Percentiles rank a stretch among this genome's conserved stretches.
phyloP scores from a whole-genome alignment of 805 yeast genomes.

The Brettanomyces bruxellensis region DNA sequence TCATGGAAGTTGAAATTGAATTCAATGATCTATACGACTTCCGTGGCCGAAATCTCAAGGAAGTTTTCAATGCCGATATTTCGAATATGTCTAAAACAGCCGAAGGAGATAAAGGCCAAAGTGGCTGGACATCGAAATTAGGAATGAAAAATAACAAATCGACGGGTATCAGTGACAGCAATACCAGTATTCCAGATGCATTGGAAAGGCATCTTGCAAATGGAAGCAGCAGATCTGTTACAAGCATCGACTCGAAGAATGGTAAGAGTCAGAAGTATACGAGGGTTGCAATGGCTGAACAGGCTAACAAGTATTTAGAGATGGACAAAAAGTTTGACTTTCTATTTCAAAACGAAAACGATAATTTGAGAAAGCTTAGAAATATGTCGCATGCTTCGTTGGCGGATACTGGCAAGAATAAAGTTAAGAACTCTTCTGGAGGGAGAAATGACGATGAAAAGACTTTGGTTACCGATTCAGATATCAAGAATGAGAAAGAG shows the following conservation, averaged over 20 bases:
- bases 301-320: constrained; percentile 58
- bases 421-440: constrained; percentile 10
- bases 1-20: constrained; percentile 76
- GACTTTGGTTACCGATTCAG: no score
- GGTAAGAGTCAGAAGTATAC: constrained; percentile 47
- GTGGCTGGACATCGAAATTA: background rate
- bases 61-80: constrained; percentile 16
- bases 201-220: background rate
- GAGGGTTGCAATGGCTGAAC: constrained; percentile 79
- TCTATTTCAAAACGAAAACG: constrained; percentile 30
- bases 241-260: background rate
- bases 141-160: background rate
- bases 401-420: constrained; percentile 8
- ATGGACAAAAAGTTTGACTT: constrained; percentile 46
- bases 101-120: constrained; percentile 2
- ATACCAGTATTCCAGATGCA: background rate
- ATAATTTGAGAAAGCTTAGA: constrained; percentile 24
- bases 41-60: constrained; percentile 54
- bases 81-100: constrained; percentile 12
- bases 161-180: no score
- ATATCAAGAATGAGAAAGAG: no score
- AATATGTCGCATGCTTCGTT: constrained; percentile 2
- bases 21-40: constrained; percentile 68
- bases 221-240: background rate
- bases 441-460: background rate